These are phyloP conservation scores for Clavariopsis aquatica DNA, from an alignment of 495 filamentous ascomycete species.

Conservation along the genomic window DNA sequence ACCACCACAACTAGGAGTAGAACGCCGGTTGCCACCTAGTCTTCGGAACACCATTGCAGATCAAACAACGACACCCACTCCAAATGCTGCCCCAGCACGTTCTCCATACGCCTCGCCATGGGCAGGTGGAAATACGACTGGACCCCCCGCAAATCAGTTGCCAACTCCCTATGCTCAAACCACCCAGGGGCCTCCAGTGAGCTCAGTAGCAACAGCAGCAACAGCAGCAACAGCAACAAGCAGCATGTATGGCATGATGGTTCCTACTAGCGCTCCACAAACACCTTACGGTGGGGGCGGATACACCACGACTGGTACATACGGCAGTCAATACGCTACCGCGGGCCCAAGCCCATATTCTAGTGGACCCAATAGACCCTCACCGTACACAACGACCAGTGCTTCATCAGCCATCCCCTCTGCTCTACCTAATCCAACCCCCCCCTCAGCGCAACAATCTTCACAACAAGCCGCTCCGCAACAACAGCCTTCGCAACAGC, in stretches of 20 bases:
- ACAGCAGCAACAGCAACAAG: conserved; percentile 3
- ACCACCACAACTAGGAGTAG: conserved; percentile 3
- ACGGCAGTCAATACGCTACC: conserved; percentile 15
- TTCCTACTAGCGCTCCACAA: conserved; percentile 20
- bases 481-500: neutral
- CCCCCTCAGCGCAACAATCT: neutral
- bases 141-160: conserved; percentile 1
- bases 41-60: conserved; percentile 23
- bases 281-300: conserved; percentile 2
- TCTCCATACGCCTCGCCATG: conserved; percentile 38
- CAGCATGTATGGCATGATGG: conserved; percentile 31
- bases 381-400: conserved; percentile 11
- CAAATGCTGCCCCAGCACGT: conserved; percentile 1
- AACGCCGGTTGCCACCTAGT: conserved; percentile 33
- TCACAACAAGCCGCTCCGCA: neutral
- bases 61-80: conserved; percentile 7
- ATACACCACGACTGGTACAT: conserved; percentile 13
- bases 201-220: too few species aligned
- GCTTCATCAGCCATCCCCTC: conserved; percentile 1
- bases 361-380: conserved; percentile 8
- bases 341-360: conserved; percentile 25
- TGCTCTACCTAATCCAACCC: neutral
- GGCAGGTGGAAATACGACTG: conserved; percentile 24
- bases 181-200: conserved; percentile 17
- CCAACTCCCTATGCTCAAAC: conserved; percentile 22